Evolutionary conservation across 1,284 basidiomycete species (phyloP), one percentile per base, ranked within the genome.

Genomic region (Leccinum angustisporum): DNA sequence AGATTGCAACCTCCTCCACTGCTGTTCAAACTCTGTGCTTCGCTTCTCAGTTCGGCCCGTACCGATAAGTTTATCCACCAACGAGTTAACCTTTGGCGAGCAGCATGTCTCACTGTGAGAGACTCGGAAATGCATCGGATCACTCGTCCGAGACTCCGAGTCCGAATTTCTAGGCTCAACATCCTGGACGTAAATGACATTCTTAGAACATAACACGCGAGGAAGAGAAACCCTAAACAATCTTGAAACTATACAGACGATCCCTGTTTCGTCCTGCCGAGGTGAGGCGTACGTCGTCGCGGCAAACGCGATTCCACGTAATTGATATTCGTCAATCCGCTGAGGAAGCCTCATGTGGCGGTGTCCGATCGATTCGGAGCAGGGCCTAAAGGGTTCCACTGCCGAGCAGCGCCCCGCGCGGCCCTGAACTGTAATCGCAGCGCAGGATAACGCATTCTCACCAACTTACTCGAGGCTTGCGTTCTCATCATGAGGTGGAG

Each of bases 401-500:
- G 36, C 51, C 54, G 57, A 60, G 61, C 64, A 60, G 68, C 71
- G 38, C 38, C 27, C 27, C 25, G 27, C 34, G 25, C 27, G 33
- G 48, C 50, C 60, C 51, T 52, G 67, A 68, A 69, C 65, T 40
- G 13, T 61, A 57, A 52, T 59, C 63, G 56, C 66, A 58, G 54
- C 61, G 64, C 70, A 72, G 57, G 51, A 61, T 48, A 51, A 36
- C 40, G 43, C 50, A 40, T 61, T 59, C 65, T 62, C 62, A 60
- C 71, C 63, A 56, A 62, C 61, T 55, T 55, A 53, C 54, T 52
- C 38, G 33, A 59, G 57, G 59, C 61, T 61, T 64, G 57, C 57
- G 48, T 66, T 62, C 59, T 54, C 51, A 27, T 61, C 60, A 75
- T 75, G 73, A 48, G 68, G 68, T 79, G 77, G 73, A 74, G 67